Conservation (phyloP, 768 basidiomycete species). For the Tremella fuciformis region DNA sequence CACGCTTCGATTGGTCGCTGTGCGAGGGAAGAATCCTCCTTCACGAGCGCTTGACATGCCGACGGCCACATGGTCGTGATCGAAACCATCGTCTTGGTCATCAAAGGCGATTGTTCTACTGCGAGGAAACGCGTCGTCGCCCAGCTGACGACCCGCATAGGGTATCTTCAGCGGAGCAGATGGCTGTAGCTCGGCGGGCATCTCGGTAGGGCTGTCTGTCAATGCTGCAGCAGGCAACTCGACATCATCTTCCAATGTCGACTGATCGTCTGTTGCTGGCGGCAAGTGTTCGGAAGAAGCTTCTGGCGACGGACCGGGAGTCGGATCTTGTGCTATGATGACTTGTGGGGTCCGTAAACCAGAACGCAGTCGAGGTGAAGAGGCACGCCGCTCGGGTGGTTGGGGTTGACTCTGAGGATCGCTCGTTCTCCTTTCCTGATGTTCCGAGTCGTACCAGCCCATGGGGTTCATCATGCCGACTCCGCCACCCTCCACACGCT, state of each 20-base stretch:
- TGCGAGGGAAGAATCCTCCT: slow-evolving; percentile 41
- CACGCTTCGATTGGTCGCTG: slow-evolving; percentile 41
- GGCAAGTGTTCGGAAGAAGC: too few relatives aligned
- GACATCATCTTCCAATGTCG: too few relatives aligned
- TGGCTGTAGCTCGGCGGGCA: neutral
- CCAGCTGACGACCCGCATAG: slow-evolving; percentile 22
- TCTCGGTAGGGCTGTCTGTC: neutral
- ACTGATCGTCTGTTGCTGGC: too few relatives aligned
- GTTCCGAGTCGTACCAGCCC: slow-evolving; percentile 47
- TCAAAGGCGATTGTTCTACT: slow-evolving; percentile 53
- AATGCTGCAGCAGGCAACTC: neutral
- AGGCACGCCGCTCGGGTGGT: too few relatives aligned
- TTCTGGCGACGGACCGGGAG: too few relatives aligned
- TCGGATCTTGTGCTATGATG: too few relatives aligned
- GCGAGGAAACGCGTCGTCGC: slow-evolving; percentile 47
- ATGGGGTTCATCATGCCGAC: slow-evolving; percentile 52
- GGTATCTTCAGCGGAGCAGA: slow-evolving; percentile 8
- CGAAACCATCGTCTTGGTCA: slow-evolving; percentile 36
- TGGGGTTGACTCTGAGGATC: too few relatives aligned
- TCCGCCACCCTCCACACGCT: slow-evolving; percentile 52
- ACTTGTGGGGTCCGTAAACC: too few relatives aligned
- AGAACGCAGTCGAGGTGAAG: too few relatives aligned
- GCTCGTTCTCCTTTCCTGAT: neutral
- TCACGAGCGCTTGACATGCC: slow-evolving; percentile 35
- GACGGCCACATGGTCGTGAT: slow-evolving; percentile 21